Evolutionary conservation across 2,329 filamentous ascomycete species (phyloP).

Genomic region (Nigrospora oryzae): DNA sequence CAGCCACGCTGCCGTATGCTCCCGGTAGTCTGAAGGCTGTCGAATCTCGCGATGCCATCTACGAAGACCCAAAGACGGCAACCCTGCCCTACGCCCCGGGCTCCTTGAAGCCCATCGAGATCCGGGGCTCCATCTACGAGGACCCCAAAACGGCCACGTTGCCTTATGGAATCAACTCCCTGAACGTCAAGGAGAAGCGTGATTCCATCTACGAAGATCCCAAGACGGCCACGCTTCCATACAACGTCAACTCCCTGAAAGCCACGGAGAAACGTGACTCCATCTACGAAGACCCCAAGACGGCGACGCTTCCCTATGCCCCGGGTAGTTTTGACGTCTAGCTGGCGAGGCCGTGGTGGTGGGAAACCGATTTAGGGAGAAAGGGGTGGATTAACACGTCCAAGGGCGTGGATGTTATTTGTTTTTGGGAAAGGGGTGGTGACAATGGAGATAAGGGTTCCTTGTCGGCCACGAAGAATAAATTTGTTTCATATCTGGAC

Average conservation of each 20-base stretch:
- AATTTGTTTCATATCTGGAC: no score
- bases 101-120: not conserved
- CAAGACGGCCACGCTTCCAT: conserved; percentile 1
- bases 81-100: not conserved
- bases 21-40: not conserved
- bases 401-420: no score
- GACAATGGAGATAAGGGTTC: no score
- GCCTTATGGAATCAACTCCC: not conserved
- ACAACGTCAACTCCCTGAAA: not conserved
- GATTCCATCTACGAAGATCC: not conserved
- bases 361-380: no score
- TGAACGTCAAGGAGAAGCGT: not conserved
- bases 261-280: not conserved
- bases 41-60: not conserved
- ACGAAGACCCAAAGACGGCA: not conserved
- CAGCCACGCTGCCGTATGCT: not conserved
- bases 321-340: not conserved
- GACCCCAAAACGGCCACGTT: not conserved
- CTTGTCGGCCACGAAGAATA: no score
- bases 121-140: not conserved
- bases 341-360: no score
- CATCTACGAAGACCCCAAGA: conserved; percentile 1
- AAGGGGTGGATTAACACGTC: no score
- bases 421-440: no score
- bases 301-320: not conserved